phyloP scores from a whole-genome alignment of 208 protist species.

The Acanthamoeba divionensis region DNA sequence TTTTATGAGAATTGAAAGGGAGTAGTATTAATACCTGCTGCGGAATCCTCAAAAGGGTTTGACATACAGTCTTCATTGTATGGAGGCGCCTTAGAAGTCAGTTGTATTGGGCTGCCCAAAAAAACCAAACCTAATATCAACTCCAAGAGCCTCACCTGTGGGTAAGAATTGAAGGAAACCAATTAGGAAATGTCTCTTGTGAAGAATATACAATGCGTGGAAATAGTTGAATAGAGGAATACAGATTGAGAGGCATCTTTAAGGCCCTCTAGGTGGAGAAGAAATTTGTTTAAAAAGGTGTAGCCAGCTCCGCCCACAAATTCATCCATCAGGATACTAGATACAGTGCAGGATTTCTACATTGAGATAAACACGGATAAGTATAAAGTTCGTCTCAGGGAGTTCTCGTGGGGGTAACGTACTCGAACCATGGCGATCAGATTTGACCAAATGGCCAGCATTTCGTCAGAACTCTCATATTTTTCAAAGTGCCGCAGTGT shows the following conservation, averaged over 20 bases:
- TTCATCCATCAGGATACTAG: not conserved
- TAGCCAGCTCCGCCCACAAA: constrained; percentile 20
- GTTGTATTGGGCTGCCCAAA: not conserved
- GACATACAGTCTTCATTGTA: constrained; percentile 36
- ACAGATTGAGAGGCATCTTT: constrained; percentile 10
- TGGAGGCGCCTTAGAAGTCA: not conserved
- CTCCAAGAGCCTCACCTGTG: not conserved
- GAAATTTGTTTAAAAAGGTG: constrained; percentile 49
- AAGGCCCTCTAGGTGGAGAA: not conserved
- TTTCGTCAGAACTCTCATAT: constrained; percentile 8
- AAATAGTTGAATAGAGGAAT: not conserved
- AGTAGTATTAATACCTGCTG: not conserved
- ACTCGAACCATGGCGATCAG: not conserved
- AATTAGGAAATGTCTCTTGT: too few species aligned
- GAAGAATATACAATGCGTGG: not conserved
- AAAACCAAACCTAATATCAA: not conserved
- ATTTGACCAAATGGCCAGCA: constrained; percentile 39
- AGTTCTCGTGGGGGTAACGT: not conserved
- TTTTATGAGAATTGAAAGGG: not conserved
- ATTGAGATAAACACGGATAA: too few species aligned
- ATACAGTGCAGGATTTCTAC: constrained; percentile 15
- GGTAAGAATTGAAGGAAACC: not conserved
- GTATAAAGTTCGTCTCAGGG: not conserved
- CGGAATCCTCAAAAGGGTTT: not conserved
- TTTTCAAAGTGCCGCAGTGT: constrained; percentile 15